These are phyloP conservation scores for Guyanaporus albipodus DNA, from an alignment of 768 basidiomycete genomes.

Conservation along the genomic window DNA sequence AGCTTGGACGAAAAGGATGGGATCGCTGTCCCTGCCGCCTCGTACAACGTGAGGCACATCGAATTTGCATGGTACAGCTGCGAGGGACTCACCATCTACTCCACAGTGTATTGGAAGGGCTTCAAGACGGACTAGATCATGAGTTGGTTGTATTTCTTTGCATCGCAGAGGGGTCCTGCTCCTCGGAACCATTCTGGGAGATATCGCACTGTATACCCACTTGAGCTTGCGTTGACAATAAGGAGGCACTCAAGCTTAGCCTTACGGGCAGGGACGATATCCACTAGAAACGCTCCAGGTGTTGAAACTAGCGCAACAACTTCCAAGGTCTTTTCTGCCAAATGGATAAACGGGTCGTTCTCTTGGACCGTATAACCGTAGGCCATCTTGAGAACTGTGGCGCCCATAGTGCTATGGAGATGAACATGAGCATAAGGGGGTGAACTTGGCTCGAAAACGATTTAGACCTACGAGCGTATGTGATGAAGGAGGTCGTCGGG, in stretches of 20 bases:
- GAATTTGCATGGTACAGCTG: too few species aligned
- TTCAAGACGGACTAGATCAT: slow-evolving; percentile 38
- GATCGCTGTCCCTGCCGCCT: slow-evolving; percentile 17
- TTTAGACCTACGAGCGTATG: slow-evolving; percentile 19
- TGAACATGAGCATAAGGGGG: too few species aligned
- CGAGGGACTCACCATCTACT: slow-evolving; percentile 41
- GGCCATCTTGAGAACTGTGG: slow-evolving; percentile 35
- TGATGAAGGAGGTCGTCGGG: slow-evolving; percentile 17
- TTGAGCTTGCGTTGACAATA: background rate
- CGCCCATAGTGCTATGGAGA: slow-evolving; percentile 9
- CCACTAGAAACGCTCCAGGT: slow-evolving; percentile 20
- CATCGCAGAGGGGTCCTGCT: slow-evolving; percentile 31
- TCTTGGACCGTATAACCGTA: slow-evolving; percentile 40
- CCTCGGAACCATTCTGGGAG: slow-evolving; percentile 37
- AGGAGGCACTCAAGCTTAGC: too few species aligned
- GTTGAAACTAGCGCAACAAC: slow-evolving; percentile 4
- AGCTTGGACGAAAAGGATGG: slow-evolving; percentile 19
- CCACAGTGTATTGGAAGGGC: slow-evolving; percentile 42
- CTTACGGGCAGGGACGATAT: slow-evolving; percentile 22
- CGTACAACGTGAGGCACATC: background rate
- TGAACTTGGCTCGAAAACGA: too few species aligned
- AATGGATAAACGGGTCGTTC: slow-evolving; percentile 35
- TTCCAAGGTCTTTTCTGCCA: slow-evolving; percentile 24
- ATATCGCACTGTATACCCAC: slow-evolving; percentile 18
- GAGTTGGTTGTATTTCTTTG: slow-evolving; percentile 21